phyloP scores from a whole-genome alignment of 352 stramenopile genomes.

The Saprolegnia parasitica region DNA sequence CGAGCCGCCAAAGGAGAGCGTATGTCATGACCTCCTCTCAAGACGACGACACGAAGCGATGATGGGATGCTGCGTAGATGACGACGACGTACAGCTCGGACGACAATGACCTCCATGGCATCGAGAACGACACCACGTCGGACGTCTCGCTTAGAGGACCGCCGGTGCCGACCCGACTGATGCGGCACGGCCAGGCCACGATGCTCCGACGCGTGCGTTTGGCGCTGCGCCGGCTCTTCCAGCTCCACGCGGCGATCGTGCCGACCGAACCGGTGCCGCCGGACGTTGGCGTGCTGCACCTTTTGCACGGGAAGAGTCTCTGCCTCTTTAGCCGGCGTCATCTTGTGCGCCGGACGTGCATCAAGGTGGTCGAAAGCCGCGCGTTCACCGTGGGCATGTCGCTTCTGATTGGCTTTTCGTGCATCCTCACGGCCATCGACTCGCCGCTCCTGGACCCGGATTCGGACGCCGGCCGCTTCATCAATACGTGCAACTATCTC shows the following conservation, averaged over 20 bases:
- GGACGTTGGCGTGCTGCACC: neutral
- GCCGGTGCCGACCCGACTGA: neutral
- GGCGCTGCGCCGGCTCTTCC: neutral
- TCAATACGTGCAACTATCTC: slow-evolving; percentile 71
- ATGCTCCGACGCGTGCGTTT: neutral
- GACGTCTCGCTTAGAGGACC: neutral
- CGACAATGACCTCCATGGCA: neutral
- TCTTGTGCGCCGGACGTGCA: slow-evolving; percentile 32
- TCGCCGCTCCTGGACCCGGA: slow-evolving; percentile 67
- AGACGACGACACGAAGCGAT: no score
- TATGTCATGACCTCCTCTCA: neutral
- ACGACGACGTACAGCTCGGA: neutral
- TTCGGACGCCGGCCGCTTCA: slow-evolving; percentile 37
- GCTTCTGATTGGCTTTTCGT: slow-evolving; percentile 36
- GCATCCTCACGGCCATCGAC: slow-evolving; percentile 80
- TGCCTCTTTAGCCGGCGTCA: slow-evolving; percentile 50
- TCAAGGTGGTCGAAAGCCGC: neutral
- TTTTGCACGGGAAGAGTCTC: slow-evolving; percentile 31
- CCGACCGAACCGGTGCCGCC: neutral
- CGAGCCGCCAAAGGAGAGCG: slow-evolving; percentile 34
- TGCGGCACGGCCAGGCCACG: neutral
- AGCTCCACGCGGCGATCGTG: neutral
- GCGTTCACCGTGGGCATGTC: slow-evolving; percentile 14
- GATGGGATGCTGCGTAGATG: no score
- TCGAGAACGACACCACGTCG: slow-evolving; percentile 26